Percentiles rank a stretch among this genome's conserved stretches.
Evolutionary conservation across 2,329 filamentous ascomycete genomes (phyloP).

Genomic region (Periconia digitata): DNA sequence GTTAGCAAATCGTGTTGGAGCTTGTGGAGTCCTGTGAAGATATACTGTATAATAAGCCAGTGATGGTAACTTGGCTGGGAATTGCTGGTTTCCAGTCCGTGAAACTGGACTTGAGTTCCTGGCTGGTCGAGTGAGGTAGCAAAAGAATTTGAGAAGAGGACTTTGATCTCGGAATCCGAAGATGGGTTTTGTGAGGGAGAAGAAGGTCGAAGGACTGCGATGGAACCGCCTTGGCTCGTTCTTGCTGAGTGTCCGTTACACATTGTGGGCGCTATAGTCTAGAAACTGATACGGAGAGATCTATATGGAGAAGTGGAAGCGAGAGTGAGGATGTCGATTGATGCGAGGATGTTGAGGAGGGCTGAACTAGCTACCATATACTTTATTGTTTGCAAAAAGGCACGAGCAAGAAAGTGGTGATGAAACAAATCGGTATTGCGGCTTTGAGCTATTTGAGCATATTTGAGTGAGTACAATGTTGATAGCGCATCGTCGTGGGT

Average conservation of each 20-base stretch:
- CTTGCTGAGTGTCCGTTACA: constrained; percentile 34
- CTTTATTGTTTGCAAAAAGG: too few species aligned
- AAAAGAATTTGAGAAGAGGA: constrained; percentile 31
- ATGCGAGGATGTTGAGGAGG: neutral
- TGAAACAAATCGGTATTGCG: too few species aligned
- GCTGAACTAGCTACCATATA: neutral
- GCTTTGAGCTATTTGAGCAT: constrained; percentile 37
- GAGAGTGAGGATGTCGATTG: neutral
- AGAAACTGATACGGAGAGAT: neutral
- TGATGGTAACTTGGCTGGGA: constrained; percentile 9
- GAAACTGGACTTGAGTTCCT: constrained; percentile 31
- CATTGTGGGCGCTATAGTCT: too few species aligned
- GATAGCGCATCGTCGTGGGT: constrained; percentile 10
- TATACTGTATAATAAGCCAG: constrained; percentile 38
- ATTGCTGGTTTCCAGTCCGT: constrained; percentile 17
- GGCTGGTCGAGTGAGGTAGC: constrained; percentile 8
- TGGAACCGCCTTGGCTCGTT: constrained; percentile 37
- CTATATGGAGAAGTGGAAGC: neutral
- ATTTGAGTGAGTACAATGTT: constrained; percentile 38
- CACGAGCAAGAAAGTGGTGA: too few species aligned
- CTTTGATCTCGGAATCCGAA: constrained; percentile 22
- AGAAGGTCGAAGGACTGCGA: constrained; percentile 34
- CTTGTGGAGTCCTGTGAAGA: neutral
- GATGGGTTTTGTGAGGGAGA: constrained; percentile 7
- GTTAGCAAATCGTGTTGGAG: neutral